Conservation (phyloP, 2,329 filamentous ascomycete species). For the Aspergillus amoenus region DNA sequence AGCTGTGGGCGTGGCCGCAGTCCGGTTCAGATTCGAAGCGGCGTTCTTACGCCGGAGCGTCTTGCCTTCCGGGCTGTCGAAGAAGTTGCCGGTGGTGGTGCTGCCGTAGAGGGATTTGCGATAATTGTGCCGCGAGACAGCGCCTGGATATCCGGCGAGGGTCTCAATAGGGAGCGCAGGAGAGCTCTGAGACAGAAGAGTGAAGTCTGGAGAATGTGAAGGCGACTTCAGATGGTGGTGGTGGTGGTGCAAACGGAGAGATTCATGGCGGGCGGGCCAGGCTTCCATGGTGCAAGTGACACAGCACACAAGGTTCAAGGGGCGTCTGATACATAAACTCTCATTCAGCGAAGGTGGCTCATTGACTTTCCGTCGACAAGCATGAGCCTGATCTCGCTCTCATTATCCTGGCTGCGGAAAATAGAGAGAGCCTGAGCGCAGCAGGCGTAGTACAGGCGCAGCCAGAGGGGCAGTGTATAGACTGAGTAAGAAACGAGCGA, state of each 20-base stretch:
- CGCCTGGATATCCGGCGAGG: conserved; percentile 10
- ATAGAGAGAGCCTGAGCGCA: background rate
- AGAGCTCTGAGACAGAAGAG: conserved; percentile 6
- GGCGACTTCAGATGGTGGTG: background rate
- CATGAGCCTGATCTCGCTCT: background rate
- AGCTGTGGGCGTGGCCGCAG: background rate
- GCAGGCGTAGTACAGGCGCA: background rate
- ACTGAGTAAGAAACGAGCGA: background rate
- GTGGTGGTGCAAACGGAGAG: background rate
- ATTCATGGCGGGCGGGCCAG: conserved; percentile 6
- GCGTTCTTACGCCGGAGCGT: conserved; percentile 35
- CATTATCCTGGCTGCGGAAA: background rate
- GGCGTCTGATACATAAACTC: conserved; percentile 8
- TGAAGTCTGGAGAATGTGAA: background rate
- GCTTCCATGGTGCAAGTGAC: conserved; percentile 12
- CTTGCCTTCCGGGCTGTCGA: conserved; percentile 27
- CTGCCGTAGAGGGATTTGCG: conserved; percentile 33
- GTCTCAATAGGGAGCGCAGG: conserved; percentile 3
- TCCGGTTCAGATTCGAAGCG: conserved; percentile 31
- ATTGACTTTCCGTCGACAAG: background rate
- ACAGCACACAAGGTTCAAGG: conserved; percentile 9
- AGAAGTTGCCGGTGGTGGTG: background rate
- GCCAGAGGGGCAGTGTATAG: background rate
- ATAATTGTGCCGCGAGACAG: conserved; percentile 35
- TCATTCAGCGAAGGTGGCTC: background rate